phyloP scores from a whole-genome alignment of 1,139 yeast genomes.

The Pichia sp. region DNA sequence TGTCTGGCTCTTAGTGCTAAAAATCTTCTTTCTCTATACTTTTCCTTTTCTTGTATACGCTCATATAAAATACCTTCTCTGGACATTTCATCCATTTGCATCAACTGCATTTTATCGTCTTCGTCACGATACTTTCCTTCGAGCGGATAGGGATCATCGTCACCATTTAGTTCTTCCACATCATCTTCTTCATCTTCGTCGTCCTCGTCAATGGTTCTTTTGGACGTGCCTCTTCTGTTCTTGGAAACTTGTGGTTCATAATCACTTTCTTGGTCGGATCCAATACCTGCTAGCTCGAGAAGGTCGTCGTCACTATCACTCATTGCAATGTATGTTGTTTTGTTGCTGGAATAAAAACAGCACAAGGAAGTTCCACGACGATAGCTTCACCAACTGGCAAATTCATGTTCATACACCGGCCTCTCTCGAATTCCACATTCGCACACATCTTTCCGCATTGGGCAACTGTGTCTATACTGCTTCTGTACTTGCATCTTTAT shows the following conservation, averaged over 20 bases:
- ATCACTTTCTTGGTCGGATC: constrained; percentile 30
- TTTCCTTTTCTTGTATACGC: constrained; percentile 86
- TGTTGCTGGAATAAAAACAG: too few relatives aligned
- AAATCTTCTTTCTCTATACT: constrained; percentile 72
- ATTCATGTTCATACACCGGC: background rate
- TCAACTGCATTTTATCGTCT: constrained; percentile 59
- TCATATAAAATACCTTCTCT: constrained; percentile 88
- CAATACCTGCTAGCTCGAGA: constrained; percentile 84
- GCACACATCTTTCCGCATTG: background rate
- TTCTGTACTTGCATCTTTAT: too few relatives aligned
- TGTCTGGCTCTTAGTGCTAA: constrained; percentile 68
- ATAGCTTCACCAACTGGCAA: background rate
- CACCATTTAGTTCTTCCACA: constrained; percentile 39
- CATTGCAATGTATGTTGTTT: constrained; percentile 1
- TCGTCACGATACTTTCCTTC: constrained; percentile 89
- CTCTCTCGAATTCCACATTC: background rate
- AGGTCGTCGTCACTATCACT: constrained; percentile 78
- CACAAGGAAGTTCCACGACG: too few relatives aligned
- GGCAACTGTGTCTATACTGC: background rate
- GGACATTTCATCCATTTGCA: constrained; percentile 80
- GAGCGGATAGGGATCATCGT: constrained; percentile 74
- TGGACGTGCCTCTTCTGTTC: constrained; percentile 17
- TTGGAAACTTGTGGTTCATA: constrained; percentile 26
- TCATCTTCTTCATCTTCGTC: constrained; percentile 32
- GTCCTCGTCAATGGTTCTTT: constrained; percentile 17